Percentiles rank a stretch among this genome's conserved stretches.
Conservation (phyloP, 202 grass and related monocot species). For the Carex sylvatica region DNA sequence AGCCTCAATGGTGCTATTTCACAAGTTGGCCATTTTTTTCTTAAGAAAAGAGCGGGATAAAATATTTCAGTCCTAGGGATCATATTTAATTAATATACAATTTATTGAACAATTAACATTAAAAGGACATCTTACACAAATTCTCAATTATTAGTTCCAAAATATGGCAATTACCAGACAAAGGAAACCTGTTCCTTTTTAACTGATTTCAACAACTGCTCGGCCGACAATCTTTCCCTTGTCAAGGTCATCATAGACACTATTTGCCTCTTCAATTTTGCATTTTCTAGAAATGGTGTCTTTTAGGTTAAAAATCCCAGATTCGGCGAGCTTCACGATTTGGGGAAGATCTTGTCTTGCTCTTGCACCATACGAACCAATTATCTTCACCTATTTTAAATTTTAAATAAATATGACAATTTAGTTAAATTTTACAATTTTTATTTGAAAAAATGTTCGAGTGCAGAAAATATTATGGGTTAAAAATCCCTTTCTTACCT, state of each 20-base stretch:
- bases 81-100: not conserved
- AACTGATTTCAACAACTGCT: slow-evolving; percentile 83
- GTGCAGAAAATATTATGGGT: not conserved
- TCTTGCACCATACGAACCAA: slow-evolving; percentile 94
- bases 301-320: slow-evolving; percentile 64
- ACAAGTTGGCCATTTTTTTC: too few relatives aligned
- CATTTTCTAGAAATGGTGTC: slow-evolving; percentile 88
- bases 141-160: not conserved
- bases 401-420: not conserved
- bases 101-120: not conserved
- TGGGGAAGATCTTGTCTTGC: slow-evolving; percentile 99
- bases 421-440: not conserved
- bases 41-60: too few relatives aligned
- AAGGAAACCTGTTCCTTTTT: slow-evolving; percentile 14
- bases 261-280: slow-evolving; percentile 79
- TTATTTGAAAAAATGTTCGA: not conserved
- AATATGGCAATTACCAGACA: not conserved
- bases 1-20: too few relatives aligned
- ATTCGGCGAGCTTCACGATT: slow-evolving; percentile 87
- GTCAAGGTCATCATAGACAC: slow-evolving; percentile 70
- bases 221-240: slow-evolving; percentile 75
- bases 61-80: not conserved
- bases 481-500: not conserved
- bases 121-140: not conserved
- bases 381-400: slow-evolving; percentile 73